Conservation (phyloP, 495 filamentous ascomycete genomes). For the Staphylotrichum longicolle region DNA sequence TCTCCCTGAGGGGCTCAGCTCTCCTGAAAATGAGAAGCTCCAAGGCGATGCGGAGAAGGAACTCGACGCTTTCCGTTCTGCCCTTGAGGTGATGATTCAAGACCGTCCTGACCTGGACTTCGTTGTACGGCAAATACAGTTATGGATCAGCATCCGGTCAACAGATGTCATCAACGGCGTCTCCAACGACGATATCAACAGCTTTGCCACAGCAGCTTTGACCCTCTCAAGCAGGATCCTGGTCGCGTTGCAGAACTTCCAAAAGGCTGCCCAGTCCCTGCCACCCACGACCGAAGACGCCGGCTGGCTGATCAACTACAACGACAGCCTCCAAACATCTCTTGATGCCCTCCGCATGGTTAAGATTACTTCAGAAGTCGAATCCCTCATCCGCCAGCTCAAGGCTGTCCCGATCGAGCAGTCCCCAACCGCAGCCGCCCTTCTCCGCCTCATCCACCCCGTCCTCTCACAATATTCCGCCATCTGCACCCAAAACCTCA, state of each 20-base stretch:
- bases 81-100: constrained; percentile 44
- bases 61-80: constrained; percentile 44
- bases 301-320: constrained; percentile 62
- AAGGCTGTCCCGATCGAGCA: constrained; percentile 49
- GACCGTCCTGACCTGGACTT: constrained; percentile 61
- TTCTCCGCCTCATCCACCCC: constrained; percentile 67
- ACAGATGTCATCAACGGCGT: constrained; percentile 20
- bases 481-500: constrained; percentile 54
- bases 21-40: constrained; percentile 42
- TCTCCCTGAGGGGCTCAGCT: constrained; percentile 56
- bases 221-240: constrained; percentile 63
- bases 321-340: constrained; percentile 53
- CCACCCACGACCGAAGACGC: constrained; percentile 57
- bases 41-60: constrained; percentile 45
- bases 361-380: constrained; percentile 47
- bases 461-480: constrained; percentile 70
- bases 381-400: constrained; percentile 51
- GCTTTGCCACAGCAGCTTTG: constrained; percentile 50
- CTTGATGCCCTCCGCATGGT: constrained; percentile 58
- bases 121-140: constrained; percentile 57
- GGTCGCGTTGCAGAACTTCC: constrained; percentile 69
- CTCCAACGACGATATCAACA: constrained; percentile 22
- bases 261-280: constrained; percentile 41
- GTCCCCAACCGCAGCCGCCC: constrained; percentile 47
- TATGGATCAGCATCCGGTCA: constrained; percentile 41